phyloP scores from a whole-genome alignment of 768 basidiomycete species.

The Phanerochaete sordida region DNA sequence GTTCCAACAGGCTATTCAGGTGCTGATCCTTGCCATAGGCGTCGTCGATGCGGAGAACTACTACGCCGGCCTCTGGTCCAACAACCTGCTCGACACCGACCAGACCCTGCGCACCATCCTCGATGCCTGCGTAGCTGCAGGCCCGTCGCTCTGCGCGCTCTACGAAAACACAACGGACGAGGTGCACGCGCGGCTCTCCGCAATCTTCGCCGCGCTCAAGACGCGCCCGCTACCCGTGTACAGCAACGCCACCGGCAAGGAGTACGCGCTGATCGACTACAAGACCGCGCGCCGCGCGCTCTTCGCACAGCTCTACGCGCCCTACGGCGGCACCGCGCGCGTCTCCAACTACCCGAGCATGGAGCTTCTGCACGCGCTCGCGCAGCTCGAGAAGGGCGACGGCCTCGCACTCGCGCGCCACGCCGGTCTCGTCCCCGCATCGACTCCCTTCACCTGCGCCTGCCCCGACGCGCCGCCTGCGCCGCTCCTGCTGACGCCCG shows the following conservation, averaged over 20 bases:
- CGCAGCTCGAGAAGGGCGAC: constrained; percentile 1
- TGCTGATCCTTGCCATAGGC: constrained; percentile 8
- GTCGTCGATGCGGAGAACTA: constrained; percentile 25
- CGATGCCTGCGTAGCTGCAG: constrained; percentile 18
- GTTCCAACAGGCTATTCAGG: background rate
- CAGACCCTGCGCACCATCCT: constrained; percentile 17
- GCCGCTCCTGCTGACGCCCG: background rate
- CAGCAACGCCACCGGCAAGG: background rate
- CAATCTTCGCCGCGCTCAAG: constrained; percentile 5
- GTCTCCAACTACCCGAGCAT: background rate
- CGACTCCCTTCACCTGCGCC: background rate
- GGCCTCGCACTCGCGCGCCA: background rate
- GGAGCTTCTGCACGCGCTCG: background rate
- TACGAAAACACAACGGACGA: constrained; percentile 16
- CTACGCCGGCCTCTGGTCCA: constrained; percentile 16
- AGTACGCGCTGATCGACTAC: constrained; percentile 12
- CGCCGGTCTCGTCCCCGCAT: background rate
- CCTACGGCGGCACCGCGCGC: background rate
- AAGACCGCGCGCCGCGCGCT: background rate
- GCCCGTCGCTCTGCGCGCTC: constrained; percentile 19
- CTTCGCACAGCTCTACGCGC: constrained; percentile 7
- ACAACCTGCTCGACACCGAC: constrained; percentile 14
- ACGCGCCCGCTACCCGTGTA: background rate
- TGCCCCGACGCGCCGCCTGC: background rate
- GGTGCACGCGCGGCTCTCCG: constrained; percentile 17